Conservation (phyloP, 2,329 filamentous ascomycete species). For the Aspergillus awamori region DNA sequence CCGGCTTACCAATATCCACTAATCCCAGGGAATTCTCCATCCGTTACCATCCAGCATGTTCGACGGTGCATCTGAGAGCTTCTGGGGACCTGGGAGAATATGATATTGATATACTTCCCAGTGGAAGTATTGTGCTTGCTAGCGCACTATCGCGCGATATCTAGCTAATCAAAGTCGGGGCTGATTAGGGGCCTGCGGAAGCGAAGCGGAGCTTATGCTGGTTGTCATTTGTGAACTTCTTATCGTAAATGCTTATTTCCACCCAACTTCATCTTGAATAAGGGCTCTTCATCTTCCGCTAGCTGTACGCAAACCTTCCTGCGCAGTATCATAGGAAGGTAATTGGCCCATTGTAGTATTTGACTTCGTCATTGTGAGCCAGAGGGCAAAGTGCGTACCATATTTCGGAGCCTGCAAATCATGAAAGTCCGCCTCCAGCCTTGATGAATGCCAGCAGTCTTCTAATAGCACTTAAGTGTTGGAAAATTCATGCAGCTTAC, state of each 20-base stretch:
- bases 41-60: background rate
- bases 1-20: conserved; percentile 6
- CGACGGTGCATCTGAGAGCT: background rate
- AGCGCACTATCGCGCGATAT: background rate
- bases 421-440: background rate
- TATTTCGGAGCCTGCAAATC: background rate
- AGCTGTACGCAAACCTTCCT: background rate
- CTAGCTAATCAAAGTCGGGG: background rate
- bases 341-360: background rate
- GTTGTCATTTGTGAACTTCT: background rate
- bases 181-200: background rate
- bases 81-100: background rate
- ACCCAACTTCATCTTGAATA: background rate
- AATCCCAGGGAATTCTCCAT: background rate
- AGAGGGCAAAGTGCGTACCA: background rate
- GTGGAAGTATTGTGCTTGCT: background rate
- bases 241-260: background rate
- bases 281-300: background rate
- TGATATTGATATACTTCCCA: background rate
- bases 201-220: background rate
- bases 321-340: background rate
- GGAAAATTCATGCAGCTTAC: background rate
- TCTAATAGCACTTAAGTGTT: background rate
- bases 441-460: background rate
- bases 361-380: background rate